phyloP scores from a whole-genome alignment of 2,329 filamentous ascomycete species.

The Mollisiaceae sp. region DNA sequence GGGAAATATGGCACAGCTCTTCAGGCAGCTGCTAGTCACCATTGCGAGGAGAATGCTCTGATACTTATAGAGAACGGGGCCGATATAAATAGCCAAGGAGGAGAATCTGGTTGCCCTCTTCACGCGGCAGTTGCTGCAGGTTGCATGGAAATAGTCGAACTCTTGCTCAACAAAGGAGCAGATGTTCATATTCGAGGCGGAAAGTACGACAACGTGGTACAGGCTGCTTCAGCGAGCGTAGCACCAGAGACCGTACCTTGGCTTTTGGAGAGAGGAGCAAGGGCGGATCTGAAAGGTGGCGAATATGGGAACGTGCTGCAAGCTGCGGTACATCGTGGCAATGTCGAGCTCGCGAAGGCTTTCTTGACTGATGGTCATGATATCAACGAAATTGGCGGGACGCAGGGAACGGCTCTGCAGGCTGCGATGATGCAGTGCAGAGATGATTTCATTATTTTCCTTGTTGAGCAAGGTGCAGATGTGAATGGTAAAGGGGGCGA shows the following conservation, averaged over 20 bases:
- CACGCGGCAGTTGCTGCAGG: too few species aligned
- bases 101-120: too few species aligned
- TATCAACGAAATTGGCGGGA: conserved; percentile 26
- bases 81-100: too few species aligned
- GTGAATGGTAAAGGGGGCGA: conserved; percentile 18
- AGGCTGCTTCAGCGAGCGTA: too few species aligned
- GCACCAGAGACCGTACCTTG: neutral
- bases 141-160: too few species aligned
- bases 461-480: conserved; percentile 25
- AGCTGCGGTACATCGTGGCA: conserved; percentile 10
- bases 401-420: conserved; percentile 19
- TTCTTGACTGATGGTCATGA: conserved; percentile 20
- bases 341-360: conserved; percentile 11
- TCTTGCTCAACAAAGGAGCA: too few species aligned
- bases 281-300: conserved; percentile 19
- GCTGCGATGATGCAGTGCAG: conserved; percentile 13
- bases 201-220: too few species aligned
- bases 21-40: too few species aligned
- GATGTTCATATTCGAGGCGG: too few species aligned
- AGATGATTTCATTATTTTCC: conserved; percentile 2
- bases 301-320: conserved; percentile 27
- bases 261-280: conserved; percentile 9
- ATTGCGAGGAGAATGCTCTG: too few species aligned
- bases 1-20: too few species aligned
- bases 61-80: too few species aligned